Conservation (phyloP, 495 filamentous ascomycete genomes). For the Aspergillus avenaceus region DNA sequence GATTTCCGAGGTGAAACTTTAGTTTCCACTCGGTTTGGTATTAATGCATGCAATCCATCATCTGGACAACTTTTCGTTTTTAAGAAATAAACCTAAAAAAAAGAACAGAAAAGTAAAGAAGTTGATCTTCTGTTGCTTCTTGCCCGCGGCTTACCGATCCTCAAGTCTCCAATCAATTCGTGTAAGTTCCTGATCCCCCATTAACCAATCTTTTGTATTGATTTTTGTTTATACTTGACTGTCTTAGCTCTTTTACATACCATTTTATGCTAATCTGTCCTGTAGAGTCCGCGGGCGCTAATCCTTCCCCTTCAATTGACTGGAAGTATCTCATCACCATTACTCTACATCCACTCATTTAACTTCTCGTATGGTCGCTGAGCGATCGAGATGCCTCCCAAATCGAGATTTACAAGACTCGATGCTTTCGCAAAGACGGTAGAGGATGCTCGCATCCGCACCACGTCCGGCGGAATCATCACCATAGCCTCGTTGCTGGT, state of each 20-base stretch:
- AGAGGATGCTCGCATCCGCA: slow-evolving; percentile 94
- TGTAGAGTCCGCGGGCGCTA: not conserved
- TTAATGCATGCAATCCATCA: slow-evolving; percentile 7
- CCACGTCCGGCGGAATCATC: slow-evolving; percentile 93
- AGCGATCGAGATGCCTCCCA: slow-evolving; percentile 44
- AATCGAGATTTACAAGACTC: slow-evolving; percentile 87
- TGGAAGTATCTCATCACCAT: not conserved
- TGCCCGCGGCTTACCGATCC: slow-evolving; percentile 2
- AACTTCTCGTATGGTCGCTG: slow-evolving; percentile 25
- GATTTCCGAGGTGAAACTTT: no score
- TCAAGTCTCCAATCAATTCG: not conserved
- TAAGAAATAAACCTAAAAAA: no score
- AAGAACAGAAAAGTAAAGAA: no score
- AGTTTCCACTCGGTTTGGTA: no score
- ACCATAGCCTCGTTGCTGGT: slow-evolving; percentile 85
- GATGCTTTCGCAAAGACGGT: slow-evolving; percentile 99
- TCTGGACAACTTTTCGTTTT: slow-evolving; percentile 30
- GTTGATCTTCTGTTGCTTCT: no score
- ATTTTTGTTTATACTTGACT: not conserved
- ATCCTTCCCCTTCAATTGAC: not conserved
- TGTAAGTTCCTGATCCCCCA: not conserved
- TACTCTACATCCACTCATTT: not conserved
- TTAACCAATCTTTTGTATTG: not conserved
- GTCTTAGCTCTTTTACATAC: not conserved
- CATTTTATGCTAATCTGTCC: not conserved